Conservation (phyloP, 2,329 filamentous ascomycete species). For the Phyllosticta citrichinensis region DNA sequence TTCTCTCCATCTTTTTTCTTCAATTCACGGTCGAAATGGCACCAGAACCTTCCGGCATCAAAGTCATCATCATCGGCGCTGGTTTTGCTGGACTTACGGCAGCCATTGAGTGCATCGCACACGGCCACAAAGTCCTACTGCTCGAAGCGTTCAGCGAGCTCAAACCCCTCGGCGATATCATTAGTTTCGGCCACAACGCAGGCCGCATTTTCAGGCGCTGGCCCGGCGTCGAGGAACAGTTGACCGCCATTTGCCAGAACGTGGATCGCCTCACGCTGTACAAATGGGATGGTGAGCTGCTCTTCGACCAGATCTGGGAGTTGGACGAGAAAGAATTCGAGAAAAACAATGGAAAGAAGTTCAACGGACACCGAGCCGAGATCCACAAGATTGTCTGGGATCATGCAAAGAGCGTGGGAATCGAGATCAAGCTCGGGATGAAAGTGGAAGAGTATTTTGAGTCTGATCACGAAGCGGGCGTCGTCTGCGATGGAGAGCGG, state of each 20-base stretch:
- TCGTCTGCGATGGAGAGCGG: constrained; percentile 39
- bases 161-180: constrained; percentile 51
- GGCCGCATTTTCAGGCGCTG: constrained; percentile 48
- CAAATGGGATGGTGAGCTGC: constrained; percentile 51
- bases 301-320: constrained; percentile 43
- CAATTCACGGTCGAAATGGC: not conserved
- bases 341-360: constrained; percentile 37
- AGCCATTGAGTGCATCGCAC: constrained; percentile 52
- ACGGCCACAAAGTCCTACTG: constrained; percentile 48
- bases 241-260: constrained; percentile 43
- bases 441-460: constrained; percentile 42
- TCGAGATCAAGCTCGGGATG: constrained; percentile 45
- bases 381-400: constrained; percentile 48
- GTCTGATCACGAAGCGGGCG: constrained; percentile 40
- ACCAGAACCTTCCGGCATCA: not conserved
- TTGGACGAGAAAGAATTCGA: constrained; percentile 18
- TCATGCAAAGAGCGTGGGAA: constrained; percentile 42
- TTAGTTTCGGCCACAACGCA: constrained; percentile 51
- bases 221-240: constrained; percentile 36
- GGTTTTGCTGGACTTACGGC: constrained; percentile 53
- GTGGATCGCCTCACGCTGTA: constrained; percentile 49
- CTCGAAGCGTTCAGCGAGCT: constrained; percentile 48
- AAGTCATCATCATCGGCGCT: constrained; percentile 35
- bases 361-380: constrained; percentile 53
- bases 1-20: not conserved